Conservation (phyloP, 176 grass and related monocot genomes). For the Rhynchospora pubera region DNA sequence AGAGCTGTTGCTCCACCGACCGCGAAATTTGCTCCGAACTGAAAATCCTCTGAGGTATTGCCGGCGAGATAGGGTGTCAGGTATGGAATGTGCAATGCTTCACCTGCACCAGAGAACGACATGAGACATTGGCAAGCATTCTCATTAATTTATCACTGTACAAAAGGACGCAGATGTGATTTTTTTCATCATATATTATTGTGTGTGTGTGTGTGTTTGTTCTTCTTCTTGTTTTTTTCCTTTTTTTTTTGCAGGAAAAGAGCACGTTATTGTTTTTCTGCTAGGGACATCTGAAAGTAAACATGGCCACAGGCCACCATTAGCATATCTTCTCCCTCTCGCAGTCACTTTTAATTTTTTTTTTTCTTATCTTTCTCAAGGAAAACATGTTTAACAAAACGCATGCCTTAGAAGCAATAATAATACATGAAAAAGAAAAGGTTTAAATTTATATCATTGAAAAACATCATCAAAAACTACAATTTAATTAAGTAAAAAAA, state of each 20-base stretch:
- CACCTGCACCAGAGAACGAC: slow-evolving; percentile 17
- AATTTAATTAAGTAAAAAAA: neutral
- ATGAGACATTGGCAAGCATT: neutral
- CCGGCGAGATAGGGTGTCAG: slow-evolving; percentile 45
- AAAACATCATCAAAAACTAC: neutral
- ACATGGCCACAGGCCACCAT: too few species aligned
- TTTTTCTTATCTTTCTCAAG: too few species aligned
- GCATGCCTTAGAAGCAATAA: too few species aligned
- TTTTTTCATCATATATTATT: too few species aligned
- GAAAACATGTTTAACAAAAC: too few species aligned
- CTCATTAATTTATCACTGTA: neutral
- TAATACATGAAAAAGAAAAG: neutral
- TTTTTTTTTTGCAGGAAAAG: too few species aligned
- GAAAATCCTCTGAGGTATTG: slow-evolving; percentile 36
- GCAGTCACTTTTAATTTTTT: too few species aligned
- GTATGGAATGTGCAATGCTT: slow-evolving; percentile 38
- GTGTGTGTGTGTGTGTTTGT: too few species aligned
- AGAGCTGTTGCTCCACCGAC: slow-evolving; percentile 63
- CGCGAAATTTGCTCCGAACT: slow-evolving; percentile 65
- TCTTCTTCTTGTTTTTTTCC: too few species aligned
- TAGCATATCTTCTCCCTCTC: too few species aligned
- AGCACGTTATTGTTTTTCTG: too few species aligned
- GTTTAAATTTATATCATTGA: neutral
- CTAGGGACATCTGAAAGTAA: too few species aligned
- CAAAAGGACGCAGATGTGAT: neutral